Percentiles rank a stretch among this genome's conserved stretches.
These are phyloP conservation scores for Solanum pinnatisectum DNA, from an alignment of 257 asterid species.

Conservation along the genomic window DNA sequence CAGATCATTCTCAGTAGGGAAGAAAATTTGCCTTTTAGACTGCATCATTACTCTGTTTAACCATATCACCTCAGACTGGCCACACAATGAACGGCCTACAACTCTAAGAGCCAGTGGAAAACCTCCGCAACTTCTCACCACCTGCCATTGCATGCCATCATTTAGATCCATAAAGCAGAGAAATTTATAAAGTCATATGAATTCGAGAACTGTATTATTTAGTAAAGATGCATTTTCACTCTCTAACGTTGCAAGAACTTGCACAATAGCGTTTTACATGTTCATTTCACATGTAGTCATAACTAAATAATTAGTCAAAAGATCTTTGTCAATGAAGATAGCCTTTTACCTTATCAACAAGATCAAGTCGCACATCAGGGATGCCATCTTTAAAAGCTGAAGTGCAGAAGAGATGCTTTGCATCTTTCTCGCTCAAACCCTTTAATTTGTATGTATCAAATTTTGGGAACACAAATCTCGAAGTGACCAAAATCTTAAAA, in stretches of 20 bases:
- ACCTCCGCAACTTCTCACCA: constrained; percentile 22
- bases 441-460: constrained; percentile 20
- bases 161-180: not conserved
- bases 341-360: constrained; percentile 18
- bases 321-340: not conserved
- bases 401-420: constrained; percentile 13
- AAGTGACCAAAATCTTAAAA: constrained; percentile 23
- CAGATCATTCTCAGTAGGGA: constrained; percentile 2
- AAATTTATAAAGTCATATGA: not conserved
- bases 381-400: constrained; percentile 18
- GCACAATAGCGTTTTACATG: not conserved
- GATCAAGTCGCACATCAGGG: constrained; percentile 6
- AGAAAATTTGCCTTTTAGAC: constrained; percentile 15
- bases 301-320: not conserved
- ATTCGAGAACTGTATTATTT: not conserved
- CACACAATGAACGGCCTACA: constrained; percentile 18
- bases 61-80: constrained; percentile 18
- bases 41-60: not conserved
- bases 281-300: not conserved
- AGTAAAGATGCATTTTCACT: not conserved
- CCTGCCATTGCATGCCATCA: constrained; percentile 1
- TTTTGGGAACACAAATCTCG: constrained; percentile 15
- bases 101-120: constrained; percentile 31
- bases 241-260: not conserved
- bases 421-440: constrained; percentile 11